Evolutionary conservation across 306 rosid genomes (phyloP).

Genomic region (Elaeagnus macrophylla): DNA sequence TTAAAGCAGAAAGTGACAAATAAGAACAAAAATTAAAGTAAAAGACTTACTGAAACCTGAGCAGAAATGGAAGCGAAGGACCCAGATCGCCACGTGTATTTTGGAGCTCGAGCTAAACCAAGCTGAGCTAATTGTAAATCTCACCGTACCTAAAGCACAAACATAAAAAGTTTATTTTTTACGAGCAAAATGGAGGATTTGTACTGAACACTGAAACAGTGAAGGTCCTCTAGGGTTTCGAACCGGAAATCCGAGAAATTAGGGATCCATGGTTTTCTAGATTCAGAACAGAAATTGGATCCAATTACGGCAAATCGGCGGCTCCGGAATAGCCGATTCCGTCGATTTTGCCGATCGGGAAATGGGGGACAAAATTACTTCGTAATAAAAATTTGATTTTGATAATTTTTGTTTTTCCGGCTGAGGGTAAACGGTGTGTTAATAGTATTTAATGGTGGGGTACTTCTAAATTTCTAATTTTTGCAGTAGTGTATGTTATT

Average conservation of each 20-base stretch:
- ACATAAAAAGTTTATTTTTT: slow-evolving; percentile 31
- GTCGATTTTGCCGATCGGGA: slow-evolving; percentile 45
- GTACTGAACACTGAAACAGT: slow-evolving; percentile 1
- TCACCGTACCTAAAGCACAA: slow-evolving; percentile 38
- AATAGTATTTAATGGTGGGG: slow-evolving; percentile 27
- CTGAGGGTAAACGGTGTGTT: slow-evolving; percentile 30
- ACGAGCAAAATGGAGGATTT: slow-evolving; percentile 13
- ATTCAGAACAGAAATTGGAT: slow-evolving; percentile 28
- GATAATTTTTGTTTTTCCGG: slow-evolving; percentile 13
- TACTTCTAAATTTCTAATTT: slow-evolving; percentile 8
- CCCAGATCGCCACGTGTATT: slow-evolving; percentile 85
- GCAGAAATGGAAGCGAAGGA: slow-evolving; percentile 46
- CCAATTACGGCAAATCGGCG: slow-evolving; percentile 27
- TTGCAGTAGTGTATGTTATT: slow-evolving; percentile 13
- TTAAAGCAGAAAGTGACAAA: slow-evolving; percentile 10
- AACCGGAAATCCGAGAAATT: slow-evolving; percentile 5
- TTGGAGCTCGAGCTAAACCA: slow-evolving; percentile 48
- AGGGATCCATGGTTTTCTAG: slow-evolving; percentile 9
- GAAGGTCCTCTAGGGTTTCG: slow-evolving; percentile 17
- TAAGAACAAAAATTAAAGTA: slow-evolving; percentile 7
- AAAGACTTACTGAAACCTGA: slow-evolving; percentile 52
- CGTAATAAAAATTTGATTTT: slow-evolving; percentile 19
- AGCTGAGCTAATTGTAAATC: slow-evolving; percentile 37
- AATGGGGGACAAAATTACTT: slow-evolving; percentile 10
- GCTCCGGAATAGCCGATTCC: slow-evolving; percentile 39